These are phyloP conservation scores for Pisolithus microcarpus DNA, from an alignment of 768 basidiomycete genomes.

Conservation along the genomic window DNA sequence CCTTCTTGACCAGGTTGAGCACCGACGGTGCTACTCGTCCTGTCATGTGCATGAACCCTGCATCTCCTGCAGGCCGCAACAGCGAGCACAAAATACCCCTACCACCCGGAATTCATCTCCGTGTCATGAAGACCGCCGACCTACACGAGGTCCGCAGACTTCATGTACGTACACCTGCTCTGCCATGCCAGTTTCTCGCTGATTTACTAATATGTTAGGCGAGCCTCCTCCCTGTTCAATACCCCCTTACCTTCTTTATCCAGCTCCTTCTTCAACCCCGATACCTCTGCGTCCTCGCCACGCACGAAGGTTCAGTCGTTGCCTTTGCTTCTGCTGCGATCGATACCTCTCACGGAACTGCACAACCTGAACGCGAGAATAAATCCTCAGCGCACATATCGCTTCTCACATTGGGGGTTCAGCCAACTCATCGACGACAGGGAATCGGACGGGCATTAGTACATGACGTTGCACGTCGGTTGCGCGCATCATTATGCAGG, in stretches of 20 bases:
- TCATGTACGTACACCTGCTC: constrained; percentile 13
- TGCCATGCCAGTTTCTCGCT: not conserved
- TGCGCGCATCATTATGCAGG: constrained; percentile 10
- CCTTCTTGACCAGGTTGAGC: not conserved
- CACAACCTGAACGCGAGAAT: not conserved
- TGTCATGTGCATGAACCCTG: not conserved
- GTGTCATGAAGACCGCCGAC: constrained; percentile 24
- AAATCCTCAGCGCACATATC: constrained; percentile 11
- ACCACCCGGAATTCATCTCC: constrained; percentile 11
- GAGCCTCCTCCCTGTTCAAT: constrained; percentile 20
- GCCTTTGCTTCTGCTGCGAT: constrained; percentile 25
- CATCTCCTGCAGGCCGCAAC: not conserved
- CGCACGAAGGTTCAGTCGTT: constrained; percentile 12
- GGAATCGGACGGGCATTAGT: constrained; percentile 26
- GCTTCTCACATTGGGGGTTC: constrained; percentile 26
- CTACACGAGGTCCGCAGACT: constrained; percentile 20
- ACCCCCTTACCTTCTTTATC: constrained; percentile 25
- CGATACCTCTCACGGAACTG: constrained; percentile 1
- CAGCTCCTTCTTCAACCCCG: constrained; percentile 24
- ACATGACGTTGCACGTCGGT: constrained; percentile 19
- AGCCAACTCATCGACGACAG: constrained; percentile 19
- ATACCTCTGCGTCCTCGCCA: constrained; percentile 25
- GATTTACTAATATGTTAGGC: constrained; percentile 7
- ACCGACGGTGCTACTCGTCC: not conserved
- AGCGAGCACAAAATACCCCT: not conserved